phyloP scores from a whole-genome alignment of 805 yeast species.

The Candida ovalis region DNA sequence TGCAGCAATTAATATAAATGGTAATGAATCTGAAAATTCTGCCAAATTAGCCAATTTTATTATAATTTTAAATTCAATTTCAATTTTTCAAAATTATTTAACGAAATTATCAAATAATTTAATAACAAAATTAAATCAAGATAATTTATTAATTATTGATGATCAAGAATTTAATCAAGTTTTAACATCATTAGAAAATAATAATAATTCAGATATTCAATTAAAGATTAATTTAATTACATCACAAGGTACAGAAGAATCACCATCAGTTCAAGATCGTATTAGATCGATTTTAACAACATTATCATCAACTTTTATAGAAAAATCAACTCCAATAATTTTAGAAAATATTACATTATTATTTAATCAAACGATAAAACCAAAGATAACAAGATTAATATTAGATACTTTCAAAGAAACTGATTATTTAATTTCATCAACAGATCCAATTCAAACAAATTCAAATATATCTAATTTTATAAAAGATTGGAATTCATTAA shows the following conservation, averaged over 20 bases:
- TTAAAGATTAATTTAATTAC: conserved; percentile 16
- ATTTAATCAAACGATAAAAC: conserved; percentile 35
- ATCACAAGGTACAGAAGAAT: conserved; percentile 13
- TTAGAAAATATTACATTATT: conserved; percentile 40
- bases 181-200: conserved; percentile 21
- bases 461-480: conserved; percentile 45
- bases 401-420: conserved; percentile 36
- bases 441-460: conserved; percentile 11
- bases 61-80: conserved; percentile 68
- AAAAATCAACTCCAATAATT: conserved; percentile 35
- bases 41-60: conserved; percentile 56
- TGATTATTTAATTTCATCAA: conserved; percentile 32
- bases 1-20: conserved; percentile 33
- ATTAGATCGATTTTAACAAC: conserved; percentile 19
- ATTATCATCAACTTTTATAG: conserved; percentile 19
- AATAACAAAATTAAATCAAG: conserved; percentile 21
- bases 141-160: conserved; percentile 30
- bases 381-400: conserved; percentile 33
- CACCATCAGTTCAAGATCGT: conserved; percentile 22
- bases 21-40: conserved; percentile 39
- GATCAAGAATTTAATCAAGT: conserved; percentile 27
- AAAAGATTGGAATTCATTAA: conserved; percentile 58
- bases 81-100: conserved; percentile 57
- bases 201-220: conserved; percentile 14
- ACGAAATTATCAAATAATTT: conserved; percentile 47